phyloP scores from a whole-genome alignment of 192 early-diverging fungal species.

The Neocallimastix lanati region DNA sequence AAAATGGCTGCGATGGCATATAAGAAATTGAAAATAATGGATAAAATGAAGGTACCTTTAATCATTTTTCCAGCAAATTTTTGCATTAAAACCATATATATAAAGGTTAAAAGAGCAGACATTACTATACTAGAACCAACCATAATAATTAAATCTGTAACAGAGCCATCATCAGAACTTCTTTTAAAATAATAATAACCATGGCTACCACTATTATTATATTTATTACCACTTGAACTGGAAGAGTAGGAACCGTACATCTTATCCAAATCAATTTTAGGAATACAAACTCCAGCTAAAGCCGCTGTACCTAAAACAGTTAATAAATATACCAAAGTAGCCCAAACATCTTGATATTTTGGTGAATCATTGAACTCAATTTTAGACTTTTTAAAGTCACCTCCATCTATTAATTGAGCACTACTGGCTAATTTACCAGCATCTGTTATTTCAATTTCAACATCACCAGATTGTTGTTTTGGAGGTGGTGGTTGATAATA shows the following conservation, averaged over 20 bases:
- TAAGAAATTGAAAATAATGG: slow-evolving; percentile 11
- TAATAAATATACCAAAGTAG: background rate
- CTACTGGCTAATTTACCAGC: too few relatives aligned
- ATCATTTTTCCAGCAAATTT: slow-evolving; percentile 21
- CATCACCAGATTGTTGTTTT: background rate
- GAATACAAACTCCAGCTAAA: background rate
- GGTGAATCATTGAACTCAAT: background rate
- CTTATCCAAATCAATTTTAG: background rate
- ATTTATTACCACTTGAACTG: too few relatives aligned
- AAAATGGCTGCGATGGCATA: slow-evolving; percentile 10
- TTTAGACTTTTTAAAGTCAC: background rate
- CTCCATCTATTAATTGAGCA: background rate
- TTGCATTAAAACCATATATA: background rate
- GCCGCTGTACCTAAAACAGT: background rate
- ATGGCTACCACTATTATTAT: too few relatives aligned
- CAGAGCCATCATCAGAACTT: background rate
- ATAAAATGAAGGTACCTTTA: slow-evolving; percentile 19
- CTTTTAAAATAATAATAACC: background rate
- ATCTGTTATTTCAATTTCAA: too few relatives aligned
- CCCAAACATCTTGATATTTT: background rate
- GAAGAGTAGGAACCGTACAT: background rate
- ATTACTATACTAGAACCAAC: background rate
- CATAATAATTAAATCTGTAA: background rate
- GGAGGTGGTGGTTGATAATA: background rate
- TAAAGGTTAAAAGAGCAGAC: background rate